Percentiles rank a stretch among this genome's conserved stretches.
phyloP scores from a whole-genome alignment of 2,329 filamentous ascomycete species.

The Scleromitrula shiraiana region DNA sequence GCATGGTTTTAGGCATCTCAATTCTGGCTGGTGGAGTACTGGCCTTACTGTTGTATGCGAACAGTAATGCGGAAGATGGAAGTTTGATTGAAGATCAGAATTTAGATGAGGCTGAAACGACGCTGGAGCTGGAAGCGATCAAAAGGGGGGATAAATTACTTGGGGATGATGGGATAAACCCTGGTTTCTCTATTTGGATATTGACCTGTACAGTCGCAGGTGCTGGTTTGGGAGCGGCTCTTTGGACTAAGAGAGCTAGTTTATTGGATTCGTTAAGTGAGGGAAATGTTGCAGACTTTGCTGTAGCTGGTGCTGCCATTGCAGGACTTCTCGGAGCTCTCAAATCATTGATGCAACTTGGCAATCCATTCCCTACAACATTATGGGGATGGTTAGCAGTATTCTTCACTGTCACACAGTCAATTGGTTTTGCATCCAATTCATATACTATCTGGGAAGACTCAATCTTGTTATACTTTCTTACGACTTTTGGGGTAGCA shows the following conservation, averaged over 20 bases:
- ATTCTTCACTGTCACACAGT: conserved; percentile 76
- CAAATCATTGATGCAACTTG: conserved; percentile 32
- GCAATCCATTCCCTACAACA: conserved; percentile 57
- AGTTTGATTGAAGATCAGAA: conserved; percentile 48
- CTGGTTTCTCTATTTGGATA: conserved; percentile 20
- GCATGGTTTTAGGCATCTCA: conserved; percentile 73
- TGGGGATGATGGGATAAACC: conserved; percentile 20
- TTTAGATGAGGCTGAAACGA: conserved; percentile 51
- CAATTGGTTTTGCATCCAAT: conserved; percentile 92
- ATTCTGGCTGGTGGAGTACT: conserved; percentile 62
- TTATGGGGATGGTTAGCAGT: conserved; percentile 85
- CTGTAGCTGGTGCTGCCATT: conserved; percentile 19
- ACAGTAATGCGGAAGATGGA: conserved; percentile 47
- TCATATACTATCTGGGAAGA: conserved; percentile 99
- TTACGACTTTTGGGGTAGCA: conserved; percentile 77
- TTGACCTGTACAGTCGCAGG: conserved; percentile 22
- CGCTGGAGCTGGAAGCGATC: conserved; percentile 41
- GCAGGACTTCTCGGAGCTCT: conserved; percentile 31
- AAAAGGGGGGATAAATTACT: conserved; percentile 17
- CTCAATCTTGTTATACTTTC: conserved; percentile 84
- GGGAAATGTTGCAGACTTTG: conserved; percentile 17
- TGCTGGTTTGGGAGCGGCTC: conserved; percentile 15
- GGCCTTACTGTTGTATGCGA: conserved; percentile 66
- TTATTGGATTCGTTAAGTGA: conserved; percentile 6
- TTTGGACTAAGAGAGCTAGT: conserved; percentile 14